Evolutionary conservation across 1,284 basidiomycete species (phyloP), one percentile per base, ranked within the genome.

Genomic region (Microbotryomycetes sp.): DNA sequence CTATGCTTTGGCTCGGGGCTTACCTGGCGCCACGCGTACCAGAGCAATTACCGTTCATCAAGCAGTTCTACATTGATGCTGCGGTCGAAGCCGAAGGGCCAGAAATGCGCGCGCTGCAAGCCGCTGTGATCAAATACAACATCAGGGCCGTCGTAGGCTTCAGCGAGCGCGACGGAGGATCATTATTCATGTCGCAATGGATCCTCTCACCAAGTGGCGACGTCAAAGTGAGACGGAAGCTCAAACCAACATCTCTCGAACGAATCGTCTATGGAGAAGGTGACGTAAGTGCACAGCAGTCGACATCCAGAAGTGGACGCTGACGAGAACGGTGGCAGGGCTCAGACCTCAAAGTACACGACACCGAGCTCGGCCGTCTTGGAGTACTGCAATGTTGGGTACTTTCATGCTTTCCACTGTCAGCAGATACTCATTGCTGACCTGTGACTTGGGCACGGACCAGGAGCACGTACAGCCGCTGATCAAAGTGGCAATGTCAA

Each of bases 301-400:
- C 11, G n/a, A 1, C 30, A 31, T 21, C 5, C 21, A 31, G 9
- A 24, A n/a, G 11, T 24, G 13, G 13, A 3, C 5, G 7, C 21
- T 18, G n/a, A 5, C 35, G 26, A 24, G 6, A 31, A 2, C 21
- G 3, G 13, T 4, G 27, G 5, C 45, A 57, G 56, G 50, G 56
- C 23, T 57, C 56, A 3, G 56, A 57, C 45, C 31, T 57, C 41
- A 52, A 47, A 21, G 56, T 57, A 7, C 56, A 57, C 28, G 45
- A 57, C 13, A 57, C 56, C 7, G 56, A 57, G 29, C 27, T 57
- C 13, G 56, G 56, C 5, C 35, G 45, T 5, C 9, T 57, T 21
- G 50, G 56, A 15, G 50, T 46, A 3, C 29, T 57, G 50, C 56
- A 57, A 50, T 57, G 56, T 41, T 57, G 56, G 56, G 56, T 57